phyloP scores from a whole-genome alignment of 2,329 filamentous ascomycete genomes.

The Penicillium sp. region DNA sequence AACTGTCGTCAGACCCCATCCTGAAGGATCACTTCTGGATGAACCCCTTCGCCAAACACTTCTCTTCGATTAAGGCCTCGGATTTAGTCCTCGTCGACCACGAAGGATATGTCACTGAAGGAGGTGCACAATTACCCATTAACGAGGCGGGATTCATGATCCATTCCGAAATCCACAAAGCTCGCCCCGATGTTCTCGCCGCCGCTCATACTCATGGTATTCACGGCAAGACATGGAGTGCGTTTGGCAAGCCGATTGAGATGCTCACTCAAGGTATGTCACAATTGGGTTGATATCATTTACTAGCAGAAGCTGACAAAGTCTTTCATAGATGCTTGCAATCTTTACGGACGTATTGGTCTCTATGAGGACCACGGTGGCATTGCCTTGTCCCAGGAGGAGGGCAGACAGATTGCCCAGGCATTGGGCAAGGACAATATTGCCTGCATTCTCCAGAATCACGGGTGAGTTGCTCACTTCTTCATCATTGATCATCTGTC shows the following conservation, averaged over 20 bases:
- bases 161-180: constrained; percentile 60
- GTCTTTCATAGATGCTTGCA: constrained; percentile 37
- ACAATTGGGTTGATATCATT: not conserved
- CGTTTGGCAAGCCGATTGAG: constrained; percentile 60
- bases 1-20: constrained; percentile 31
- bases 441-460: constrained; percentile 44
- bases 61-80: constrained; percentile 43
- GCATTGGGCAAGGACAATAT: constrained; percentile 43
- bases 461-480: constrained; percentile 32
- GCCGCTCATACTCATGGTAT: constrained; percentile 61
- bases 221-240: constrained; percentile 63
- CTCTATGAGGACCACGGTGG: constrained; percentile 45
- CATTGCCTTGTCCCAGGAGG: constrained; percentile 42
- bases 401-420: constrained; percentile 39
- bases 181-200: constrained; percentile 59
- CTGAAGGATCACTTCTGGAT: constrained; percentile 44
- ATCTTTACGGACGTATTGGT: constrained; percentile 39
- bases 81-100: constrained; percentile 43
- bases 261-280: constrained; percentile 59
- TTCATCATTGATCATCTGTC: constrained; percentile 21
- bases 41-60: constrained; percentile 43
- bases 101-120: constrained; percentile 43
- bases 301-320: not conserved
- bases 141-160: constrained; percentile 59
- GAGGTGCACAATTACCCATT: constrained; percentile 40